phyloP scores from a whole-genome alignment of 768 basidiomycete species.

The Dacryopinax spathularia region DNA sequence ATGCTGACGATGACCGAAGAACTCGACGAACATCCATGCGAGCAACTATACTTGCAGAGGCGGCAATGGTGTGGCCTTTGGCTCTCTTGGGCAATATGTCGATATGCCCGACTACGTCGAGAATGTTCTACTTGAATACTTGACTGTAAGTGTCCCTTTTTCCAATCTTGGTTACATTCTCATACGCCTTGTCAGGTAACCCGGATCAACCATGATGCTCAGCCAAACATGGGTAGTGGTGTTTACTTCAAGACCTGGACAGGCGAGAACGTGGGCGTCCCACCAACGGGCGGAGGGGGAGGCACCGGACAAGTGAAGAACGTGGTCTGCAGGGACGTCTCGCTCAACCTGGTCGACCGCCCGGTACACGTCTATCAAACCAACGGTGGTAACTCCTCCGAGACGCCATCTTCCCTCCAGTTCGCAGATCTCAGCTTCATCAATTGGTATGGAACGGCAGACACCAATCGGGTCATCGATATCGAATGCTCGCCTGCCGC shows the following conservation, averaged over 20 bases:
- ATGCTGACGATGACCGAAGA: slow-evolving; percentile 24
- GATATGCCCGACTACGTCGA: slow-evolving; percentile 42
- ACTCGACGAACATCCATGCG: slow-evolving; percentile 39
- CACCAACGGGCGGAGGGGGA: slow-evolving; percentile 44
- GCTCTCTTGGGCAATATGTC: slow-evolving; percentile 44
- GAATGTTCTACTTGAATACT: slow-evolving; percentile 37
- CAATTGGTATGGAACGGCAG: slow-evolving; percentile 35
- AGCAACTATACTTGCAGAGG: slow-evolving; percentile 41
- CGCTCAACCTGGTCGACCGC: slow-evolving; percentile 33
- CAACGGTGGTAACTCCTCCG: slow-evolving; percentile 36
- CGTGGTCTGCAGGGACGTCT: slow-evolving; percentile 31
- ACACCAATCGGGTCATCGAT: slow-evolving; percentile 33
- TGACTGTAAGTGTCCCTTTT: slow-evolving; percentile 25
- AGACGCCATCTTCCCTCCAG: slow-evolving; percentile 34
- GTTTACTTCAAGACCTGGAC: slow-evolving; percentile 48
- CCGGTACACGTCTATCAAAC: slow-evolving; percentile 41
- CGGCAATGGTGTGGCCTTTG: slow-evolving; percentile 48
- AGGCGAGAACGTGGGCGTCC: slow-evolving; percentile 35
- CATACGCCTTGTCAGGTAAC: slow-evolving; percentile 26
- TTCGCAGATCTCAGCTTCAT: slow-evolving; percentile 36
- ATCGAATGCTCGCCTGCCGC: slow-evolving; percentile 38
- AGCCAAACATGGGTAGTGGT: slow-evolving; percentile 44
- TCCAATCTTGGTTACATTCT: background rate
- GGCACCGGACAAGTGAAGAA: slow-evolving; percentile 37
- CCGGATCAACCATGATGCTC: slow-evolving; percentile 34